Percentiles rank a stretch among this genome's conserved stretches.
Conservation (phyloP, 495 filamentous ascomycete species). For the Penicilliopsis zonata region DNA sequence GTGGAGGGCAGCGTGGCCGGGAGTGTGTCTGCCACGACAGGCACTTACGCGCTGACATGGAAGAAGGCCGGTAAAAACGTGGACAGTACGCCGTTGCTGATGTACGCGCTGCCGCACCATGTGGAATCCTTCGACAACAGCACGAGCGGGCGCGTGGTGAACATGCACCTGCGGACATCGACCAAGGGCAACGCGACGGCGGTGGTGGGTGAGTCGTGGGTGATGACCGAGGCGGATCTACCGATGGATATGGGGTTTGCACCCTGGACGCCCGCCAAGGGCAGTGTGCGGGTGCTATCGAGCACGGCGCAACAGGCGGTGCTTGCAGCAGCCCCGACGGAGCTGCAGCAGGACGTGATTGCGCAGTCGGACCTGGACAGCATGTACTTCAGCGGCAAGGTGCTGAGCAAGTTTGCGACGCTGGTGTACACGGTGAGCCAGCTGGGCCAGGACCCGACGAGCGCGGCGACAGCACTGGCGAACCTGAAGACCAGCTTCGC, state of each 20-base stretch:
- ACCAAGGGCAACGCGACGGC: conserved; percentile 75
- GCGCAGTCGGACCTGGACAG: conserved; percentile 65
- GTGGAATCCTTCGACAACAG: conserved; percentile 53
- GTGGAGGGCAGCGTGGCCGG: conserved; percentile 50
- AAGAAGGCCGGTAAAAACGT: conserved; percentile 47
- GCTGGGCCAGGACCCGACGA: conserved; percentile 44
- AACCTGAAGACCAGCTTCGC: conserved; percentile 66
- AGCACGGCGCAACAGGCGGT: conserved; percentile 40
- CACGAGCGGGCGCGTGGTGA: conserved; percentile 43
- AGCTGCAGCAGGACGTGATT: conserved; percentile 61
- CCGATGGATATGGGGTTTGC: conserved; percentile 63
- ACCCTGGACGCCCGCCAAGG: conserved; percentile 53
- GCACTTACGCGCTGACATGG: conserved; percentile 64
- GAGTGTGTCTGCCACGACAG: conserved; percentile 40
- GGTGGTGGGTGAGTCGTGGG: conserved; percentile 67
- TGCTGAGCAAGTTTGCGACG: conserved; percentile 73
- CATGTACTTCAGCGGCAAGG: conserved; percentile 96
- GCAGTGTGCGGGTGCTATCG: conserved; percentile 40
- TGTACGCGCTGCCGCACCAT: conserved; percentile 90
- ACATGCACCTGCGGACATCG: conserved; percentile 59
- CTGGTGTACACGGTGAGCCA: conserved; percentile 58
- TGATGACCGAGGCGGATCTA: conserved; percentile 59
- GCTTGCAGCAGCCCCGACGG: conserved; percentile 42
- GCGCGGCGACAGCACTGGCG: conserved; percentile 49
- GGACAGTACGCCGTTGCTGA: conserved; percentile 43